Conservation (phyloP, 179 eudicot species). For the Actinidia polygama region DNA sequence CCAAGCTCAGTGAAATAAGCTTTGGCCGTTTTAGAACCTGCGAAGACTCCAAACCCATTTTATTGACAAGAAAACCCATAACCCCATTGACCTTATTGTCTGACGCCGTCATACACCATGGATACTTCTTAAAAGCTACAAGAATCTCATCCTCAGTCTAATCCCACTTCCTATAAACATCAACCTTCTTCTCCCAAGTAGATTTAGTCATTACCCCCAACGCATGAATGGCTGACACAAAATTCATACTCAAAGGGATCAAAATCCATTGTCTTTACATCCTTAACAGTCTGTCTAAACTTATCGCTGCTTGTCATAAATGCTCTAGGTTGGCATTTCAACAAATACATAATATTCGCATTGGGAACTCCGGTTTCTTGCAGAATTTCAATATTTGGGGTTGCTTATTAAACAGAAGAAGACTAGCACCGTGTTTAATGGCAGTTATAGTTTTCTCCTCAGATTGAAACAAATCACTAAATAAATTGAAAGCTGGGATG, state of each 20-base stretch:
- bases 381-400: conserved; percentile 26
- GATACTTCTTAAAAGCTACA: conserved; percentile 28
- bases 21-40: background rate
- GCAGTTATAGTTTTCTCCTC: background rate
- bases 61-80: conserved; percentile 37
- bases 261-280: conserved; percentile 32
- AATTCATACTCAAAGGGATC: conserved; percentile 12
- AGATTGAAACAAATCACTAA: conserved; percentile 8
- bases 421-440: conserved; percentile 8
- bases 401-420: background rate
- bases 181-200: conserved; percentile 31
- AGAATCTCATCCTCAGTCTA: conserved; percentile 34
- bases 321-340: background rate
- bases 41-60: conserved; percentile 23
- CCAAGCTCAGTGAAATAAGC: conserved; percentile 22
- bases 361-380: conserved; percentile 29
- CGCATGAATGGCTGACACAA: conserved; percentile 22
- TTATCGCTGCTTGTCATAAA: background rate
- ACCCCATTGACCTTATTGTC: conserved; percentile 28
- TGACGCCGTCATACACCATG: conserved; percentile 36
- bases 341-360: background rate
- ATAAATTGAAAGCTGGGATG: conserved; percentile 21
- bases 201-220: background rate
- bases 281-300: conserved; percentile 26
- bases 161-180: conserved; percentile 40